Percentiles rank a stretch among this genome's conserved stretches.
Evolutionary conservation across 225 moss, liverwort and hornwort genomes (phyloP).

Genomic region (Anthoceros angustus): DNA sequence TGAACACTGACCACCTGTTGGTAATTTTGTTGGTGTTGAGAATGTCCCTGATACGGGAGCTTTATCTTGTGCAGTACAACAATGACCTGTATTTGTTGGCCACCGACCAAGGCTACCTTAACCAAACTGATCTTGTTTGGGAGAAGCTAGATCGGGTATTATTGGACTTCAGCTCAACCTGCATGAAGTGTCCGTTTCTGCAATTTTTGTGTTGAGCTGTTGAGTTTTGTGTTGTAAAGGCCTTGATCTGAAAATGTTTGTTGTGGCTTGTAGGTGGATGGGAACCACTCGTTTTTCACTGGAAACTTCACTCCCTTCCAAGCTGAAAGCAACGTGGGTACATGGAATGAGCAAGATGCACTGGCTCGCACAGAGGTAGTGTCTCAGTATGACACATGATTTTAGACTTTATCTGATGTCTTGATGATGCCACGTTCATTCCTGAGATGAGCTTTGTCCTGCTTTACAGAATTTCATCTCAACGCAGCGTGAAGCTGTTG

Average conservation of each 20-base stretch:
- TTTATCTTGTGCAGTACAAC: conserved; percentile 36
- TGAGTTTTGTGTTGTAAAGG: conserved; percentile 2
- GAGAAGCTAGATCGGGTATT: conserved; percentile 79
- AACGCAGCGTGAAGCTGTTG: conserved; percentile 22
- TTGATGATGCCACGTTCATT: background rate
- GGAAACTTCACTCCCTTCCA: conserved; percentile 67
- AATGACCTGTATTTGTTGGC: conserved; percentile 80
- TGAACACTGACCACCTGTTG: background rate
- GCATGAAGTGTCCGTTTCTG: background rate
- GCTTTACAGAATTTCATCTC: conserved; percentile 64
- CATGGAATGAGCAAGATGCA: conserved; percentile 75
- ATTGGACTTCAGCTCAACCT: conserved; percentile 1
- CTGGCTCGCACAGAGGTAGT: conserved; percentile 52
- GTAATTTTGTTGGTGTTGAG: conserved; percentile 6
- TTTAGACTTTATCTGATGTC: background rate
- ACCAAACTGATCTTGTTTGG: conserved; percentile 94
- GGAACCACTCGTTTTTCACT: conserved; percentile 72
- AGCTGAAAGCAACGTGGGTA: conserved; percentile 53
- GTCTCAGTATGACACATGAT: conserved; percentile 7
- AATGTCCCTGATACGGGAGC: background rate
- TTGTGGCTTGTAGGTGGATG: conserved; percentile 46
- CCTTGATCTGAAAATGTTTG: background rate
- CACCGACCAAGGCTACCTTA: conserved; percentile 90
- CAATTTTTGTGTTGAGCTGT: background rate
- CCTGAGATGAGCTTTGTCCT: background rate